Evolutionary conservation across 1,139 yeast genomes (phyloP), one percentile per base, ranked within the genome.

Genomic region (Lizanozyma gosingica): DNA sequence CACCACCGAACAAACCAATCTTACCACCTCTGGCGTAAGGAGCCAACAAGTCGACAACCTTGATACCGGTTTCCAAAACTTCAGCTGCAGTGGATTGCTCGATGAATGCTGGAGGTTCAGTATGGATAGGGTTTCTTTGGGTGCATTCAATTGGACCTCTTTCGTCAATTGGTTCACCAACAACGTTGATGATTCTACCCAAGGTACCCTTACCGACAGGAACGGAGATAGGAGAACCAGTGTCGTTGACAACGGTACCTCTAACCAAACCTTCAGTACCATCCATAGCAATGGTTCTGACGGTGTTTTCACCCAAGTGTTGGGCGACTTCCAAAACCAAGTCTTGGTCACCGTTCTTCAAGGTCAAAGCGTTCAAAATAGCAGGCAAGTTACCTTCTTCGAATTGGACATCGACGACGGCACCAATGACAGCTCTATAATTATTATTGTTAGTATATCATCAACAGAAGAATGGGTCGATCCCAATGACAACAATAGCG

Each of bases 1-100:
- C 98, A 90, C 98, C 98, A 80, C 98, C 98, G 85, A 92, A 92
- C 67, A 92, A 83, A 82, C 98, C 98, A 86, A 92, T 92, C 83
- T 92, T 92, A 86, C 98, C 98, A 85, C 98, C 98, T 85, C 97
- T 90, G 67, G 98, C 98, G 78, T 92, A 92, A 59, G 98, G 98
- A 57, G 98, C 98, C 60, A 92, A 83, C 67, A 92, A 80, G 70
- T 92, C 98, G 76, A 92, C 98, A 71, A 92, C 98, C 83, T 92
- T 92, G 69, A 92, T 92, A 86, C 98, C 98, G 53, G 98, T 92
- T 78, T 90, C 98, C 67, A 92, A 82, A 62, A 92, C 90, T 78
- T 92, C 97, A 54, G 98, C 97, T 55, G 82, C 74, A 59, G 98
- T 92, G 53, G 97, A 87, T 78, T 92, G 98, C 65, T 92, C 97